Conservation (phyloP, 805 yeast species). For the Monosporozyma servazzii region DNA sequence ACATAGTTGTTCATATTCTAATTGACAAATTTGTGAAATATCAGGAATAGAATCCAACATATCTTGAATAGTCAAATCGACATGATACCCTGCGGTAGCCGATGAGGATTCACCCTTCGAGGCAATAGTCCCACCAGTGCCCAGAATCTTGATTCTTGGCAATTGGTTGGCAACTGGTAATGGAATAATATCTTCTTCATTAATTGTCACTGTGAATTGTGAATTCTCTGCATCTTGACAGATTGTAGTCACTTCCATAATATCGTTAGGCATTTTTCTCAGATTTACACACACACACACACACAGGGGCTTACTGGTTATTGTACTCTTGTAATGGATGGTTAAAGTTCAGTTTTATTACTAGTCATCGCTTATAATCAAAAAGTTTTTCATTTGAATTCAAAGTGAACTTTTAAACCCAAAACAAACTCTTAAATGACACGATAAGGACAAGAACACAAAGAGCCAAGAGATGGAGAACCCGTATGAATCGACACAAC, state of each 20-base stretch:
- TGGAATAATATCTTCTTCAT: background rate
- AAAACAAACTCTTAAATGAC: too few relatives aligned
- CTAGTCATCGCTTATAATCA: background rate
- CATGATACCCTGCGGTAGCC: conserved; percentile 46
- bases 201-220: conserved; percentile 21
- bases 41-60: conserved; percentile 48
- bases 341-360: background rate
- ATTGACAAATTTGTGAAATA: conserved; percentile 42
- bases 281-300: too few relatives aligned
- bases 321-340: too few relatives aligned
- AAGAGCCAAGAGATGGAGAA: too few relatives aligned
- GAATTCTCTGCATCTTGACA: conserved; percentile 27
- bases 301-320: too few relatives aligned
- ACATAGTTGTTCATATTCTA: conserved; percentile 54
- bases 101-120: conserved; percentile 40
- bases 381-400: background rate
- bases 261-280: conserved; percentile 18
- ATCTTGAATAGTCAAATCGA: conserved; percentile 44
- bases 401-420: background rate
- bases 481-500: conserved; percentile 78
- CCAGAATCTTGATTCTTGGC: conserved; percentile 40
- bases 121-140: conserved; percentile 55
- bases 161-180: conserved; percentile 4
- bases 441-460: too few relatives aligned
- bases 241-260: conserved; percentile 27